These are phyloP conservation scores for Quercus lobata DNA, from an alignment of 331 rosid species.

Conservation along the genomic window DNA sequence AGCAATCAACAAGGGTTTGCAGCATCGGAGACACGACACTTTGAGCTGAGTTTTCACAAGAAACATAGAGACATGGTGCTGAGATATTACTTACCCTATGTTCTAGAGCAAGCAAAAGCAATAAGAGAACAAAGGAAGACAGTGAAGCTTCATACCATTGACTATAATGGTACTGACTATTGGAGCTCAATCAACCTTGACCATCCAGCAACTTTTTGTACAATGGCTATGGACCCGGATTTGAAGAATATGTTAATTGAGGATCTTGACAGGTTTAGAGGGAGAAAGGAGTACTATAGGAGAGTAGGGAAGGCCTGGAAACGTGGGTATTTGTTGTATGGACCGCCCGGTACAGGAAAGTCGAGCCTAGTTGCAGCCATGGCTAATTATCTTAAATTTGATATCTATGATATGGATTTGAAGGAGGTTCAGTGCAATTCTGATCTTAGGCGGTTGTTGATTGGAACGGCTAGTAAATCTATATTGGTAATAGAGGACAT, in stretches of 20 bases:
- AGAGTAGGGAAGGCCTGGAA: slow-evolving; percentile 68
- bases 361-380: slow-evolving; percentile 61
- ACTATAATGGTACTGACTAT: slow-evolving; percentile 43
- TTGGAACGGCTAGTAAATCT: slow-evolving; percentile 45
- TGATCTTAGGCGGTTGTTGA: slow-evolving; percentile 47
- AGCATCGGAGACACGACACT: slow-evolving; percentile 30
- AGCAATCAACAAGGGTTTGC: slow-evolving; percentile 2
- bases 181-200: slow-evolving; percentile 49
- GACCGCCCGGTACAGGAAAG: slow-evolving; percentile 60
- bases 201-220: slow-evolving; percentile 46
- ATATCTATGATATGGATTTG: slow-evolving; percentile 52
- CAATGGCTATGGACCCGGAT: slow-evolving; percentile 46
- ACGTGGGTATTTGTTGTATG: slow-evolving; percentile 50
- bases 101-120: slow-evolving; percentile 24
- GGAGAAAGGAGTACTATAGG: slow-evolving; percentile 47
- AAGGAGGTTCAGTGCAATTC: slow-evolving; percentile 59
- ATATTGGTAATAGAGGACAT: slow-evolving; percentile 53
- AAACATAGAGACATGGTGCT: slow-evolving; percentile 40
- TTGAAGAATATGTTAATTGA: slow-evolving; percentile 31
- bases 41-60: slow-evolving; percentile 45
- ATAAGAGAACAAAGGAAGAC: slow-evolving; percentile 33
- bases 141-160: slow-evolving; percentile 52
- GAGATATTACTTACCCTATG: slow-evolving; percentile 35
- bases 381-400: slow-evolving; percentile 49
- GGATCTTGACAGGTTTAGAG: slow-evolving; percentile 36